Percentiles rank a stretch among this genome's conserved stretches.
phyloP scores from a whole-genome alignment of 2,329 filamentous ascomycete genomes.

The Biscogniauxia mediterranea region DNA sequence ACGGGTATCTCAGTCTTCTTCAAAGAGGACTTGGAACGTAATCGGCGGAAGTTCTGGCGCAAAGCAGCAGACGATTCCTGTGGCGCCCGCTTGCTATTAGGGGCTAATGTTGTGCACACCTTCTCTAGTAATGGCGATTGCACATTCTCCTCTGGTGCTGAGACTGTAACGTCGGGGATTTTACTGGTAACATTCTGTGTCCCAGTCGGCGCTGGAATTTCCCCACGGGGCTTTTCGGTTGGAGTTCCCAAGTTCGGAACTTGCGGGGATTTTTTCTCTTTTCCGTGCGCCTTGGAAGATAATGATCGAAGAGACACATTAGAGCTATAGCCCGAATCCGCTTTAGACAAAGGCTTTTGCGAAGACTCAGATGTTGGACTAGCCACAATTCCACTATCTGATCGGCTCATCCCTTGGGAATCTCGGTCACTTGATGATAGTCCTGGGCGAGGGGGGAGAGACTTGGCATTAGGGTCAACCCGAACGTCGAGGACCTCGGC shows the following conservation, averaged over 20 bases:
- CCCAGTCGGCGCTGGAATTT: not conserved
- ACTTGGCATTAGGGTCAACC: constrained; percentile 44
- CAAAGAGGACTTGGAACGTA: not conserved
- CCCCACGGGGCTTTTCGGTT: constrained; percentile 1
- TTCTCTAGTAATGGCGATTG: not conserved
- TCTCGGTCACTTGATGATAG: constrained; percentile 19
- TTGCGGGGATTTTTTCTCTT: constrained; percentile 24
- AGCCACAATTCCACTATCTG: constrained; percentile 51
- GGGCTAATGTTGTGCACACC: not conserved
- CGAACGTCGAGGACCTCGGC: constrained; percentile 29
- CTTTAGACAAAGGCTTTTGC: constrained; percentile 49
- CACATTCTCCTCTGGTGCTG: not conserved
- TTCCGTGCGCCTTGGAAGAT: constrained; percentile 31
- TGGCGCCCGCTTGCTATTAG: not conserved
- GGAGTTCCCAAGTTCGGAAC: constrained; percentile 4
- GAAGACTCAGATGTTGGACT: constrained; percentile 44
- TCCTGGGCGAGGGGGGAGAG: constrained; percentile 25
- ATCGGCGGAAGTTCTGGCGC: constrained; percentile 8
- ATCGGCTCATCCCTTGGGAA: constrained; percentile 32
- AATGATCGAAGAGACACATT: constrained; percentile 57
- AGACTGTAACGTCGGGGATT: not conserved
- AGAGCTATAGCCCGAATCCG: constrained; percentile 62
- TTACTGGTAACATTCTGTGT: not conserved
- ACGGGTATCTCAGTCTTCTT: constrained; percentile 6
- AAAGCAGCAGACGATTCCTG: constrained; percentile 10